Evolutionary conservation across 1,284 basidiomycete species (phyloP), one percentile per base, ranked within the genome.

Genomic region (Trametes sp.): DNA sequence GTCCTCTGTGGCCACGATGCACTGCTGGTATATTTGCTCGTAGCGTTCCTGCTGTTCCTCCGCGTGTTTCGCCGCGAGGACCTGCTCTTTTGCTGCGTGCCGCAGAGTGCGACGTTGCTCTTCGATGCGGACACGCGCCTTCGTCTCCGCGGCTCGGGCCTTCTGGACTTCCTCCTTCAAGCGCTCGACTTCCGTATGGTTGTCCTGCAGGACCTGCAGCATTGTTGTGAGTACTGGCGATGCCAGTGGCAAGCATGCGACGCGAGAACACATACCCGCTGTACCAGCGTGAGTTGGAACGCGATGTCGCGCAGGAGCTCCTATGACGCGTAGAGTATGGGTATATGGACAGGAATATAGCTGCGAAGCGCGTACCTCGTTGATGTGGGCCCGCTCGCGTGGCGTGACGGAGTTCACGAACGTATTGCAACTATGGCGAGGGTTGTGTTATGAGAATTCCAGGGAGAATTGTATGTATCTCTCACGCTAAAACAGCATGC

Each of bases 391-490:
- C 11, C 54, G 54, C 33, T 63, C 62, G n/a, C 66, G 63, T n/a
- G 59, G 56, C 2, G 66, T 61, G 6, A 67, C 61, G 23, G 58
- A 67, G 46, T 67, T 67, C 5, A 67, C 59, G 31, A 67, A 67
- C 4, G 66, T 67, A 41, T 67, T 67, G 63, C 66, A 67, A 4
- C 66, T 67, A 26, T 23, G 28, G 6, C 11, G 4, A 33, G n/a
- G 4, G 8, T 46, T 16, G 23, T 52, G n/a, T n/a, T n/a, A n/a
- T n/a, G n/a, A n/a, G n/a, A n/a, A n/a, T n/a, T n/a, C 54, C 21
- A 41, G 14, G 10, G 9, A 35, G 8, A 23, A 11, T n/a, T 45
- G 23, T 23, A 23, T 3, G 23, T 4, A 24, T 7, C 21, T 10
- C 63, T 45, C 42, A 67, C 66, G 54, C 51, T 5, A 65, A 29